A percentile compares a stretch with the other conserved stretches of the same genome.
These are phyloP conservation scores for Ascochyta rabiei DNA, from an alignment of 2,329 filamentous ascomycete species.

Conservation along the genomic window DNA sequence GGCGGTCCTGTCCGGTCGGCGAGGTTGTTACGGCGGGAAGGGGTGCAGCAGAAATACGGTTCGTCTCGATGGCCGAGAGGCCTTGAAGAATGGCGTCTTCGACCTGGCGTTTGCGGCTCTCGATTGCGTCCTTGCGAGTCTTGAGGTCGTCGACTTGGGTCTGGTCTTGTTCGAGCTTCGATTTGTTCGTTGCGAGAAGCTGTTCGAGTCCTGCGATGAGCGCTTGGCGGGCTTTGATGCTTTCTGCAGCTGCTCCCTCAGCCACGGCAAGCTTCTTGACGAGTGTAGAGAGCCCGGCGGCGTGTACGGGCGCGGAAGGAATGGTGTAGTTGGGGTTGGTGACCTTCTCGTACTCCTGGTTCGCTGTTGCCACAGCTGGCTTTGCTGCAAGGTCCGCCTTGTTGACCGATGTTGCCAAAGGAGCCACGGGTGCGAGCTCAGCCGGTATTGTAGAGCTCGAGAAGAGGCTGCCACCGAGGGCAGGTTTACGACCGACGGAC, in stretches of 20 bases:
- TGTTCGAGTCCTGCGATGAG: conserved; percentile 83
- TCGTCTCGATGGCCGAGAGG: conserved; percentile 66
- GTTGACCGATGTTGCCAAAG: conserved; percentile 73
- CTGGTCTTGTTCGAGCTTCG: conserved; percentile 73
- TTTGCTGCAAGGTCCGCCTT: conserved; percentile 75
- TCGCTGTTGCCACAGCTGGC: conserved; percentile 71
- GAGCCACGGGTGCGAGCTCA: conserved; percentile 77
- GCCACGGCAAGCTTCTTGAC: conserved; percentile 87
- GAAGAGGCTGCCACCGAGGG: conserved; percentile 74
- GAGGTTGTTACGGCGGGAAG: conserved; percentile 31
- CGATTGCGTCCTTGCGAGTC: conserved; percentile 72
- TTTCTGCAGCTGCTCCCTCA: conserved; percentile 86
- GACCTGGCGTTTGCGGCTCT: conserved; percentile 83
- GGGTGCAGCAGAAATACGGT: conserved; percentile 52
- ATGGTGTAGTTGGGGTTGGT: conserved; percentile 71
- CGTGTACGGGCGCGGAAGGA: conserved; percentile 87
- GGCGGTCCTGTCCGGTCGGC: conserved; percentile 62
- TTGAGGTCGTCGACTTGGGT: conserved; percentile 67
- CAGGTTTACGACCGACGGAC: conserved; percentile 63
- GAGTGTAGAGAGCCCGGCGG: conserved; percentile 86
- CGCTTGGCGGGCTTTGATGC: conserved; percentile 80
- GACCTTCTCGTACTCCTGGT: conserved; percentile 83
- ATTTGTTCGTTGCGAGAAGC: conserved; percentile 75
- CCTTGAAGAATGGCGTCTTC: conserved; percentile 91
- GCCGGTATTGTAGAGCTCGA: conserved; percentile 68